Evolutionary conservation across 139 green algal species (phyloP).

Genomic region (Deuterostichococcus epilithicus): DNA sequence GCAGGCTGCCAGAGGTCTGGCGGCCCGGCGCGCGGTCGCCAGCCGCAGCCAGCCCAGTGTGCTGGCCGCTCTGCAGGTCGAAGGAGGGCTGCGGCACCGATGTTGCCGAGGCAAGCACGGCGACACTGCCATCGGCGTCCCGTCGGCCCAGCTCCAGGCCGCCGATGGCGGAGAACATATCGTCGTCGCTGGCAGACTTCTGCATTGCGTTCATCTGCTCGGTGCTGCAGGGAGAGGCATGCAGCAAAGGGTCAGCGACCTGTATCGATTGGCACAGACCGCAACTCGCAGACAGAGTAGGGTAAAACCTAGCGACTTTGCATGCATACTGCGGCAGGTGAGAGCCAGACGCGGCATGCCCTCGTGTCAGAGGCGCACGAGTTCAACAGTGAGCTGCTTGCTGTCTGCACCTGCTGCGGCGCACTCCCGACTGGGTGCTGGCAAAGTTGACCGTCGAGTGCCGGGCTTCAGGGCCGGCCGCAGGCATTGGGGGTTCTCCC

Average conservation of each 20-base stretch:
- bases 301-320: too few species aligned
- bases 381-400: too few species aligned
- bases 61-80: background rate
- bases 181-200: slow-evolving; percentile 25
- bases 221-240: background rate
- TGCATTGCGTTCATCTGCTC: background rate
- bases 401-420: too few species aligned
- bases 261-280: too few species aligned
- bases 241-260: slow-evolving; percentile 1
- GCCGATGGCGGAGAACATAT: slow-evolving; percentile 41
- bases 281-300: too few species aligned
- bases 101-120: background rate
- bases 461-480: too few species aligned
- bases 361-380: too few species aligned
- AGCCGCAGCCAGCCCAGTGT: background rate
- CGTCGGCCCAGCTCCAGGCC: slow-evolving; percentile 30
- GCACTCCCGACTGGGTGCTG: too few species aligned
- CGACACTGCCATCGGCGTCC: background rate
- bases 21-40: background rate
- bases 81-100: background rate
- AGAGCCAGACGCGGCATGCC: too few species aligned
- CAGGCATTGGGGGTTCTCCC: too few species aligned
- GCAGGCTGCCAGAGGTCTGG: background rate
- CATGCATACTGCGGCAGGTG: too few species aligned
- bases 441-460: too few species aligned